Base-by-base conservation (phyloP, 2,329 filamentous ascomycete genomes). In the Fusarium palustre region DNA sequence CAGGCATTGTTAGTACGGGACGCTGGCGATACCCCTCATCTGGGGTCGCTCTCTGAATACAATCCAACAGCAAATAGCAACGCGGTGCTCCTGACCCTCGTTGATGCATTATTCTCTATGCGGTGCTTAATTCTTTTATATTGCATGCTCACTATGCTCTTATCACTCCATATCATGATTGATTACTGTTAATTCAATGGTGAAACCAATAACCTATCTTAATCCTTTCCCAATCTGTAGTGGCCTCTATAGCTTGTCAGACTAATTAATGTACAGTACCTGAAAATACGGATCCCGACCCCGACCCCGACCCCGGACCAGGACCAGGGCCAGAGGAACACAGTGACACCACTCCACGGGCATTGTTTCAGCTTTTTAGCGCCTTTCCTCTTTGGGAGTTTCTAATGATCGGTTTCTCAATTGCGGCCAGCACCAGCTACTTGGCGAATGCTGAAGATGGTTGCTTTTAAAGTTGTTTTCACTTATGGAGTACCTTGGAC, bases 301-400 rank as follows among this genome's bases (percentile, higher is more conserved):
- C 24, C 24, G 24, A 25, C n/a, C 56, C 45, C 20, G 55, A 46
- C 24, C 38, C 66, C 22, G 36, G 54, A 53, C 50, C 45, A 48
- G 54, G 59, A 52, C 33, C 66, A 34, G 48, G 66, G 52, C 61
- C 41, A 56, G 54, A 57, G 60, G 52, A 41, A 49, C 47, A 61
- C 59, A 52, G 53, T 57, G 56, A 55, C 49, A 22, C 33, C 50
- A 56, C 70, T 53, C 72, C 71, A 71, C 69, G n/a, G n/a, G n/a
- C n/a, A 47, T 16, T 43, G 72, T 74, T 74, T 74, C 72, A 74
- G 49, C 39, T 65, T 52, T 22, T 52, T 41, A 45, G 5, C 55
- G 52, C 71, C 52, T 72, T 74, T 67, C 71, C 71, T 54, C 25
- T 56, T 43, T 59, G 33, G 46, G 57, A 64, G 28, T 22, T 43